These are phyloP conservation scores for Berberis vulgaris DNA, from an alignment of 164 flowering plant genomes.

Conservation along the genomic window DNA sequence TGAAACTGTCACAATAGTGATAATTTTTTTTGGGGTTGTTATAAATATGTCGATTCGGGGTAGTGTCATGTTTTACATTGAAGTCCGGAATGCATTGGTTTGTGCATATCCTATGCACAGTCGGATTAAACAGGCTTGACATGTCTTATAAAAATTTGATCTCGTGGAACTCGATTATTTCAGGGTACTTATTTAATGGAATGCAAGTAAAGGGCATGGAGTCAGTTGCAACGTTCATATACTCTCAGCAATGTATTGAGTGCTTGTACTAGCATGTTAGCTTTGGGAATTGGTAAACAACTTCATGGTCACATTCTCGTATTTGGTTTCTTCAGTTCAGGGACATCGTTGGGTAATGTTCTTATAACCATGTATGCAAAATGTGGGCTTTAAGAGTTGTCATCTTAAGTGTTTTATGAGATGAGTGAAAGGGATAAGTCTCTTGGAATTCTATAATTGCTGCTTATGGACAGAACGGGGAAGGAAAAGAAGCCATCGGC, in stretches of 20 bases:
- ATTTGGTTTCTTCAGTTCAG: constrained; percentile 18
- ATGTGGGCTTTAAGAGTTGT: constrained; percentile 43
- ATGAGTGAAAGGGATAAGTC: constrained; percentile 39
- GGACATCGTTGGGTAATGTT: constrained; percentile 42
- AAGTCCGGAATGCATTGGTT: constrained; percentile 58
- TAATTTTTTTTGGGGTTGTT: too few relatives aligned
- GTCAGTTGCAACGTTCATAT: constrained; percentile 29
- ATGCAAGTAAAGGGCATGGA: constrained; percentile 31
- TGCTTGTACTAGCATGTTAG: constrained; percentile 44
- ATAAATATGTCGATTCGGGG: too few relatives aligned
- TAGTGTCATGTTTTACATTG: constrained; percentile 20
- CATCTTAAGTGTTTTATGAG: constrained; percentile 31
- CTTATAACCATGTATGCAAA: constrained; percentile 53
- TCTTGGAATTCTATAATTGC: constrained; percentile 57
- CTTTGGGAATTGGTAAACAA: constrained; percentile 46
- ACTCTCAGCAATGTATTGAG: constrained; percentile 45
- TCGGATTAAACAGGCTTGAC: constrained; percentile 29
- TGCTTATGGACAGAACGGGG: constrained; percentile 59
- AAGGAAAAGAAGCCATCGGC: constrained; percentile 43
- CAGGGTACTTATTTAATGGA: constrained; percentile 46
- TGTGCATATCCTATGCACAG: constrained; percentile 47
- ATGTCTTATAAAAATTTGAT: constrained; percentile 45
- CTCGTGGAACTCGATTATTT: constrained; percentile 68
- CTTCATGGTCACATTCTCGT: constrained; percentile 50
- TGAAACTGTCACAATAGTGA: too few relatives aligned